Conservation (phyloP, 2,329 filamentous ascomycete genomes). For the Pseudocercospora fijiensis region DNA sequence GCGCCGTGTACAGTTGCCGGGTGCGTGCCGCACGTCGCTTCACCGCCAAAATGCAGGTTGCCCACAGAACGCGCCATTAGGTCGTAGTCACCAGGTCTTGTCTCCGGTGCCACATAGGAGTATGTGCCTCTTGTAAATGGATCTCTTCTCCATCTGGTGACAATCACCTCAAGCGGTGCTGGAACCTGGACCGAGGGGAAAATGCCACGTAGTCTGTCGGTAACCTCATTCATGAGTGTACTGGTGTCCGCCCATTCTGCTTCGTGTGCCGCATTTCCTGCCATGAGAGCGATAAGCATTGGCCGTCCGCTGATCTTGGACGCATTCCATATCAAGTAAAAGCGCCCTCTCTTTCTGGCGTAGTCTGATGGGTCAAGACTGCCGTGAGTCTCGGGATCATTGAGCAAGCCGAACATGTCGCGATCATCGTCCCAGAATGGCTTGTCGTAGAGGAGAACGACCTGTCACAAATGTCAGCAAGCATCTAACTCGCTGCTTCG, state of each 20-base stretch:
- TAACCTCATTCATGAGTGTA: constrained; percentile 76
- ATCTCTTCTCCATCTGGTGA: constrained; percentile 91
- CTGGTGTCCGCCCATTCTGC: constrained; percentile 76
- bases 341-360: constrained; percentile 74
- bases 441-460: constrained; percentile 83
- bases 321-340: constrained; percentile 98
- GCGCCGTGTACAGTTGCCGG: constrained; percentile 96
- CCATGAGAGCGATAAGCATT: constrained; percentile 89
- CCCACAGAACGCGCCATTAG: constrained; percentile 80
- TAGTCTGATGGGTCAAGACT: constrained; percentile 82
- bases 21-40: constrained; percentile 93
- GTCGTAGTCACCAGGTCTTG: constrained; percentile 86
- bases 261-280: constrained; percentile 86
- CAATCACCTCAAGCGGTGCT: constrained; percentile 76
- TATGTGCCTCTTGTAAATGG: constrained; percentile 92
- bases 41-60: constrained; percentile 91
- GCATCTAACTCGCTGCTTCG: neutral
- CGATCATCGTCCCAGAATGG: constrained; percentile 87
- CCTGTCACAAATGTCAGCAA: constrained; percentile 36
- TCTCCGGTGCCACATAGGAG: constrained; percentile 83
- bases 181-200: constrained; percentile 67
- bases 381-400: constrained; percentile 65
- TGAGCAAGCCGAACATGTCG: constrained; percentile 91
- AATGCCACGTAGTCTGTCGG: constrained; percentile 70
- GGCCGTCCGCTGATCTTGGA: constrained; percentile 82